Evolutionary conservation across 768 basidiomycete genomes (phyloP).

Genomic region (Lyophyllum decastes): DNA sequence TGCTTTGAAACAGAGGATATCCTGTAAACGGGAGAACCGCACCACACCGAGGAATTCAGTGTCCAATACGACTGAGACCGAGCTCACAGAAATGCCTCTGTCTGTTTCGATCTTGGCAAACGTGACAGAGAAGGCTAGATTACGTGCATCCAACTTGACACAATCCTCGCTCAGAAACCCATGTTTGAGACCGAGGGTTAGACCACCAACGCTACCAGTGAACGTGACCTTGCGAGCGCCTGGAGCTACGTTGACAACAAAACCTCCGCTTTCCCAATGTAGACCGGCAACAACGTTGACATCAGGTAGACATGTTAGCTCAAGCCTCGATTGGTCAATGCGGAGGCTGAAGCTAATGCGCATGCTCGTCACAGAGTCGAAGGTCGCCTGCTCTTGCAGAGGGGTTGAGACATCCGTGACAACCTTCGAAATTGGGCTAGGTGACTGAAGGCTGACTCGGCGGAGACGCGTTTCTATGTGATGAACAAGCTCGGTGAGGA

Average conservation of each 20-base stretch:
- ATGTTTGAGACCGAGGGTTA: slow-evolving; percentile 81
- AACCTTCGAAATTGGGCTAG: slow-evolving; percentile 17
- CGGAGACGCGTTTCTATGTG: slow-evolving; percentile 73
- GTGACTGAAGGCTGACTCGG: slow-evolving; percentile 38
- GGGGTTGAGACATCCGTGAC: slow-evolving; percentile 10
- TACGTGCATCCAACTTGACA: slow-evolving; percentile 76
- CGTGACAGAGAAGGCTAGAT: slow-evolving; percentile 76
- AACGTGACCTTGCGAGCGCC: slow-evolving; percentile 72
- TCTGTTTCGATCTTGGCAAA: slow-evolving; percentile 55
- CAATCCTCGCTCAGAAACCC: slow-evolving; percentile 85
- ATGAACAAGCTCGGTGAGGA: slow-evolving; percentile 74
- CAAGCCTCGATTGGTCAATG: slow-evolving; percentile 86
- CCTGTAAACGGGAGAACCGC: slow-evolving; percentile 85
- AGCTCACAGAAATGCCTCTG: slow-evolving; percentile 39
- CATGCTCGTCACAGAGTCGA: slow-evolving; percentile 47
- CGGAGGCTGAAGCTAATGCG: slow-evolving; percentile 86
- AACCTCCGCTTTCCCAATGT: slow-evolving; percentile 94
- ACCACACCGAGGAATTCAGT: slow-evolving; percentile 82
- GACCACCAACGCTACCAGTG: slow-evolving; percentile 77
- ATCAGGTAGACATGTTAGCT: slow-evolving; percentile 87
- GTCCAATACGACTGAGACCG: slow-evolving; percentile 77
- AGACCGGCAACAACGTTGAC: slow-evolving; percentile 90
- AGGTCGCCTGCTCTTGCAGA: slow-evolving; percentile 14
- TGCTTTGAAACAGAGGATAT: slow-evolving; percentile 92
- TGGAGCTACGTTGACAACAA: slow-evolving; percentile 77